Conservation (phyloP, 2,329 filamentous ascomycete species). For the Colletotrichum agaves region DNA sequence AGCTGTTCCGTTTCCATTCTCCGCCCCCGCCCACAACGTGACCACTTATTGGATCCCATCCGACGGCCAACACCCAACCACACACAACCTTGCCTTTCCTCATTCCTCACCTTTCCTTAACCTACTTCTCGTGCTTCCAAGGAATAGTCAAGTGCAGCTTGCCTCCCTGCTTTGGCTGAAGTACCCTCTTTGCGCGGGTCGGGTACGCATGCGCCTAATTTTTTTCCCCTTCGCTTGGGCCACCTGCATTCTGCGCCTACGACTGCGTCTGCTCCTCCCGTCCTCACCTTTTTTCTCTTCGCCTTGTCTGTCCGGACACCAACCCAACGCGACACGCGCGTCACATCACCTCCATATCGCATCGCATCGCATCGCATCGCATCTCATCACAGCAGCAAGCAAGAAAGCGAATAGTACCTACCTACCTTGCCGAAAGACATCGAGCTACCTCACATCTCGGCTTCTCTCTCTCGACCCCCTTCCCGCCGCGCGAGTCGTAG, state of each 20-base stretch:
- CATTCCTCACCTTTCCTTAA: neutral
- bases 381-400: slow-evolving; percentile 1
- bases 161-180: neutral
- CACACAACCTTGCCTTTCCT: neutral
- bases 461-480: neutral
- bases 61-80: too few relatives aligned
- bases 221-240: neutral
- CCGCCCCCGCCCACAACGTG: neutral
- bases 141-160: neutral
- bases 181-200: neutral
- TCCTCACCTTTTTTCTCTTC: neutral
- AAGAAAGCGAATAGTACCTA: neutral
- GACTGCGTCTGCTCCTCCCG: slow-evolving; percentile 5
- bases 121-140: neutral
- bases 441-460: neutral
- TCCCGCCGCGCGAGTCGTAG: slow-evolving; percentile 4
- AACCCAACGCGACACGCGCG: slow-evolving; percentile 31
- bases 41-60: too few relatives aligned
- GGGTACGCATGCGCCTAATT: slow-evolving; percentile 7
- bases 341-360: slow-evolving; percentile 25
- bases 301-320: slow-evolving; percentile 9
- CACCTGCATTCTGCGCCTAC: slow-evolving; percentile 12
- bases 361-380: slow-evolving; percentile 18
- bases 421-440: too few relatives aligned
- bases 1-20: slow-evolving; percentile 15